Base-by-base conservation (phyloP, 148 eudicot species). In the Rhododendron molle region DNA sequence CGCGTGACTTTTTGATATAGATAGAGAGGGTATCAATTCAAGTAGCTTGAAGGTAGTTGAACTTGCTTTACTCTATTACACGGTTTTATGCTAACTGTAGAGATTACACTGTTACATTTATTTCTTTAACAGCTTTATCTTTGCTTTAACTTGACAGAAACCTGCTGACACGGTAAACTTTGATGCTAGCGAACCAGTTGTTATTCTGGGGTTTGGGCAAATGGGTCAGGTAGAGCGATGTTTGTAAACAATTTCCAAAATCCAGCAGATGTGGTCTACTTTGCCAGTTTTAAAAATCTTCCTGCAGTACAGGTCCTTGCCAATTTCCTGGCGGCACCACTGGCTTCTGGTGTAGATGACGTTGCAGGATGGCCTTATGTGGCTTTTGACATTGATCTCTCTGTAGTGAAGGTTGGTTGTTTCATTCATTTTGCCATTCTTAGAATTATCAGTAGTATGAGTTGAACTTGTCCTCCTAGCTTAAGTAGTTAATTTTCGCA, bases 141-240 rank as follows among this genome's bases (percentile, higher is more conserved):
- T 88, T 69, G 46, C 56, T 67, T 67, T 30, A 8, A 72, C n/a
- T 11, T 43, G 78, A 56, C 98, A 97, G 99, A 92, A 87, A 90
- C 46, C 85, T 86, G 83, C 83, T 40, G 95, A 93, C 21, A 77
- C 78, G 21, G 88, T 90, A 85, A 94, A 94, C 65, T 97, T 92
- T 76, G 98, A 91, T 76, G 98, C 90, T 79, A 91, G 91, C 40
- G 98, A 97, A 62, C 98, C 99, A 76, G 94, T 97, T 78, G 99
- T 97, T 73, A 95, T 97, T 77, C 94, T 97, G 88, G 99, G 99
- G 84, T 97, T 97, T 88, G 98, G 98, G 76, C 98, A 95, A 82
- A 97, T 95, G 98, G 98, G 95, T 69, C 99, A 95, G 98, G 99
- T 96, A 90, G 36, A 15, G 60, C 38, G 13, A 73, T 54, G 81